Percentiles rank a stretch among this genome's conserved stretches.
These are phyloP conservation scores for Psidium friedrichsthalianum DNA, from an alignment of 345 rosid species.

Conservation along the genomic window DNA sequence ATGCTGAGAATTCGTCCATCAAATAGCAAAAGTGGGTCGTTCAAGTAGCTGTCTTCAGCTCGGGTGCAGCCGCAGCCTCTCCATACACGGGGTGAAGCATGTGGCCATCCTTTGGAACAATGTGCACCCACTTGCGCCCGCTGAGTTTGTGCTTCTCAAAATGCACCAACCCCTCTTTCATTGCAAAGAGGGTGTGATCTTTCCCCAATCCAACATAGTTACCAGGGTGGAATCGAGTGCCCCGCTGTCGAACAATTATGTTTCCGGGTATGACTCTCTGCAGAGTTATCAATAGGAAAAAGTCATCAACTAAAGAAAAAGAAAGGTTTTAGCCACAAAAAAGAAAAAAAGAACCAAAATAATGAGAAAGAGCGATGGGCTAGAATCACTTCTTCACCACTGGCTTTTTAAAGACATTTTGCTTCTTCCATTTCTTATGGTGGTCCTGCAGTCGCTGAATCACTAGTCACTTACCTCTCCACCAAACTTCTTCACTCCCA, in stretches of 20 bases:
- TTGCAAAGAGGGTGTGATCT: conserved; percentile 35
- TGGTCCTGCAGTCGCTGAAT: neutral
- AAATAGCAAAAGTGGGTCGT: neutral
- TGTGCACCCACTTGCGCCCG: conserved; percentile 42
- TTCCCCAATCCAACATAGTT: conserved; percentile 57
- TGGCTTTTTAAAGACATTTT: neutral
- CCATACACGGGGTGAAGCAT: conserved; percentile 63
- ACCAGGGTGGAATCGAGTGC: conserved; percentile 88
- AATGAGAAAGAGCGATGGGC: neutral
- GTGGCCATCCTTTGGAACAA: conserved; percentile 43
- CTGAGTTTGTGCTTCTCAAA: conserved; percentile 66
- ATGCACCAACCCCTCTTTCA: conserved; percentile 40
- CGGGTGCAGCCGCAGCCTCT: neutral
- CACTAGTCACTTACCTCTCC: conserved; percentile 46
- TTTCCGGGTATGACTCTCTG: conserved; percentile 90
- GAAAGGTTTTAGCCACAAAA: no score
- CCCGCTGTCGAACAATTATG: conserved; percentile 83
- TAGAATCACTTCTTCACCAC: neutral
- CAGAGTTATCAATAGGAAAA: neutral
- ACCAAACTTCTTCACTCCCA: conserved; percentile 90
- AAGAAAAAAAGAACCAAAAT: neutral
- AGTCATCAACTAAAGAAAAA: no score
- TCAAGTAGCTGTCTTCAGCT: conserved; percentile 4
- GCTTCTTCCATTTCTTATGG: neutral
- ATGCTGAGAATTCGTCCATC: neutral